Base-by-base conservation (phyloP, 83 land plant genomes). In the Diphasiastrum complanatum region DNA sequence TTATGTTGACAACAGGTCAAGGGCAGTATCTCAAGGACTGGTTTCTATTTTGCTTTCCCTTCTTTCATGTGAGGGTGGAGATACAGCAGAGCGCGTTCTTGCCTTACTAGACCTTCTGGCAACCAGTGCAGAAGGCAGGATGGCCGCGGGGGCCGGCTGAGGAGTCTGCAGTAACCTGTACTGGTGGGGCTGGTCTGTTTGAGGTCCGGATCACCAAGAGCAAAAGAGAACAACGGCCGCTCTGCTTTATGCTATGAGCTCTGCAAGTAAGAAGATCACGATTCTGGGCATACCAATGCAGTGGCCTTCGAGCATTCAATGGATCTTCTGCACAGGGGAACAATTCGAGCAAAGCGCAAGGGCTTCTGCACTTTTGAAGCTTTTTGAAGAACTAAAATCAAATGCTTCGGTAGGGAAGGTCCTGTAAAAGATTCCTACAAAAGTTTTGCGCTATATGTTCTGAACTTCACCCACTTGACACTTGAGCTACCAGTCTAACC, bases 171-270 rank as follows among this genome's bases (percentile, higher is more conserved):
- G 71, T 85, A n/a, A 25, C 71, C 79, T 1, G 49, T 54, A 33
- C 46, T 85, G 68, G 69, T 85, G 26, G 45, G 31, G 11, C 56
- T 71, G 33, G n/a, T n/a, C n/a, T n/a, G n/a, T n/a, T 53, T 79
- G 2, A 67, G 79, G 62, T 70, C 55, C 35, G 78, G 66, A 14
- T n/a, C 67, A 20, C 59, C 79, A 28, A 37, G 64, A 8, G 67
- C 81, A n/a, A 81, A 67, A 61, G 96, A 89, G 77, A 87, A 84
- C 50, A n/a, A 77, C 83, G 19, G 67, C 87, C 2, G 86, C 78
- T 0, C 67, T 87, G 6, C 64, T 87, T 23, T 57, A 67, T 32
- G 53, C 78, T 0, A 31, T 86, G 5, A 80, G 78, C 14, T 19
- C 40, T 29, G 34, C 30, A 34, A 78, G 83, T 33, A 71, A 38